Evolutionary conservation across 345 rosid genomes (phyloP), one percentile per base, ranked within the genome.

Genomic region (Ceriops decandra): DNA sequence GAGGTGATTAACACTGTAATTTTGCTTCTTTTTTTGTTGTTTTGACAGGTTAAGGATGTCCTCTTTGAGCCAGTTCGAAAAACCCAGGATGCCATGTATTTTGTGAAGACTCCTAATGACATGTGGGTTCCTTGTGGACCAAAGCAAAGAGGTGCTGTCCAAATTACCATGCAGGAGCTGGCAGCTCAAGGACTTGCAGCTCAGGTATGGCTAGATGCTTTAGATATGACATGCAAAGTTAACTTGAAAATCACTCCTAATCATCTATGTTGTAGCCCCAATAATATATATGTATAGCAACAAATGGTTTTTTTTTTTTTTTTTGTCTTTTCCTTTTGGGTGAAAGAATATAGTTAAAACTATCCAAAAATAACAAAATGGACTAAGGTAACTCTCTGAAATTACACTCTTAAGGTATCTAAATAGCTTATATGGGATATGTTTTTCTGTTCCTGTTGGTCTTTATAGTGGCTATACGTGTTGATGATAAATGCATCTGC

Each of bases 61-160:
- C 87, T 92, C 10, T 92, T 92, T 70, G 97, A 92, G 72, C 98
- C 98, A 60, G 98, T 92, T 66, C 91, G 98, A 46, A 88, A 92
- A 80, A 90, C 97, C 7, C 93, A 86, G 64, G 97, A 92, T 78
- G 98, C 98, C 19, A 87, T 88, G 95, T 92, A 67, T 74, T 92
- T 92, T 38, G 64, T 71, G 56, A 83, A 88, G 76, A 77, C 87
- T 36, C 32, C 89, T 46, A 75, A 84, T 73, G 95, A 72, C 62
- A 75, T 84, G 85, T 92, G 86, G 91, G 80, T 90, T 61, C 98
- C 98, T 19, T 92, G 97, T 81, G 98, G 93, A 67, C 93, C 95
- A 54, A 90, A 82, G 77, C 95, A 90, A 67, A 84, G 62, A 11
- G 93, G 90, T 67, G 90, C 95, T 59, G 84, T 90, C 69, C 91